A percentile compares a stretch with the other conserved stretches of the same genome.
Conservation (phyloP, 352 stramenopile genomes). For the Phytophthora citricola region DNA sequence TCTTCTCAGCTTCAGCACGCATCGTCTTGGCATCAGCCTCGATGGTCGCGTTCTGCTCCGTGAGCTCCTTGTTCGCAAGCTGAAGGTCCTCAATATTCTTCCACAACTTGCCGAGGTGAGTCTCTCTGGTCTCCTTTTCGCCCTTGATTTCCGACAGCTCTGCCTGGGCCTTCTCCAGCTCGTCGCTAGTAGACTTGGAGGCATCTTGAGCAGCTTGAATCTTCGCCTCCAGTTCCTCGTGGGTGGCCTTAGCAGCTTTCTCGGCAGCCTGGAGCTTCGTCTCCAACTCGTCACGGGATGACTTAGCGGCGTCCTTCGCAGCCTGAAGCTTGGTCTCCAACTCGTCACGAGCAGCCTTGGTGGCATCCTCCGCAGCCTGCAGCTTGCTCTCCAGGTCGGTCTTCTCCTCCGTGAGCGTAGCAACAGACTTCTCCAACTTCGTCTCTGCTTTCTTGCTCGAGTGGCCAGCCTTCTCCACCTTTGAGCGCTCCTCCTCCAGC, state of each 20-base stretch:
- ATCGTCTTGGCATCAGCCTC: conserved; percentile 51
- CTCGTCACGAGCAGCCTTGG: conserved; percentile 21
- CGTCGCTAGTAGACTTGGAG: conserved; percentile 17
- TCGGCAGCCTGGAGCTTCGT: conserved; percentile 18
- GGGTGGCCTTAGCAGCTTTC: conserved; percentile 7
- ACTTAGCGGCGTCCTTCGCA: conserved; percentile 6
- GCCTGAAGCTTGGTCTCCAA: conserved; percentile 15
- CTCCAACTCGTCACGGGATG: conserved; percentile 10
- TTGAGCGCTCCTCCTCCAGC: conserved; percentile 33
- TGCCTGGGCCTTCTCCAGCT: conserved; percentile 40
- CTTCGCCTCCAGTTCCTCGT: conserved; percentile 8
- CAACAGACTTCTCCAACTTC: conserved; percentile 31
- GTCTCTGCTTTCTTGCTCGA: conserved; percentile 16
- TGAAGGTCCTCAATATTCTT: conserved; percentile 64
- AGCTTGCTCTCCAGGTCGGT: conserved; percentile 22
- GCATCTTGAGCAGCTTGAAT: conserved; percentile 15
- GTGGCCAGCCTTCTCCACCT: conserved; percentile 21
- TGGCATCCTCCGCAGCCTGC: conserved; percentile 18
- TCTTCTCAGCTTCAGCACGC: conserved; percentile 48
- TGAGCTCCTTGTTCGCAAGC: conserved; percentile 52
- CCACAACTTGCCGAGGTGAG: conserved; percentile 59
- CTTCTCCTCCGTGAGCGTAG: conserved; percentile 29
- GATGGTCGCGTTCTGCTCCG: conserved; percentile 50
- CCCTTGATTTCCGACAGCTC: conserved; percentile 40
- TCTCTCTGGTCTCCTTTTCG: conserved; percentile 52